These are phyloP conservation scores for Cyberlindnera subsufficiens DNA, from an alignment of 805 yeast species.

Conservation along the genomic window DNA sequence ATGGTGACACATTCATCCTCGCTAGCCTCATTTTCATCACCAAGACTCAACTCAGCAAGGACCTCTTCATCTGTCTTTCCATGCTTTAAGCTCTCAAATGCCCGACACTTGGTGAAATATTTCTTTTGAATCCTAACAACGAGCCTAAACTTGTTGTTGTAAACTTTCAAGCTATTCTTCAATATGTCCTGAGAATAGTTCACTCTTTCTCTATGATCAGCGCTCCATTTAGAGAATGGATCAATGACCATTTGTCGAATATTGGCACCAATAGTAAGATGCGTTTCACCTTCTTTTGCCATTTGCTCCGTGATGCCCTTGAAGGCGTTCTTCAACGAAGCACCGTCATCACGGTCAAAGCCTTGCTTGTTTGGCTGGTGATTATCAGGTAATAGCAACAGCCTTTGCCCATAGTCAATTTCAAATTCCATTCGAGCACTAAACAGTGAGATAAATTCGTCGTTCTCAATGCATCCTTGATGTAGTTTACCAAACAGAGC, in stretches of 20 bases:
- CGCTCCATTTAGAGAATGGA: constrained; percentile 73
- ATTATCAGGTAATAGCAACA: constrained; percentile 34
- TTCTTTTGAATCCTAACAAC: constrained; percentile 56
- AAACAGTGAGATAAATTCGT: constrained; percentile 60
- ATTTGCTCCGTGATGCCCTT: constrained; percentile 51
- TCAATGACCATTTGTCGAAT: constrained; percentile 54
- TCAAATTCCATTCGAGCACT: constrained; percentile 71
- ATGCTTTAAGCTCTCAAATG: constrained; percentile 58
- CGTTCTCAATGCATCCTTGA: constrained; percentile 66
- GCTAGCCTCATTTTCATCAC: constrained; percentile 13
- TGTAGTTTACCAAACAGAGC: constrained; percentile 46
- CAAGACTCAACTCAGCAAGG: constrained; percentile 16
- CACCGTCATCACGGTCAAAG: constrained; percentile 53
- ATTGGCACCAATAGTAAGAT: constrained; percentile 54
- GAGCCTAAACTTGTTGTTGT: constrained; percentile 37
- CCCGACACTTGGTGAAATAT: constrained; percentile 73
- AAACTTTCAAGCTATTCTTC: constrained; percentile 43
- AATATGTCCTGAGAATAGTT: constrained; percentile 53
- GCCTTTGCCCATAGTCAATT: constrained; percentile 52
- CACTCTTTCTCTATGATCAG: constrained; percentile 63
- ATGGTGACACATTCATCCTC: constrained; percentile 24
- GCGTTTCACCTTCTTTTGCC: constrained; percentile 52
- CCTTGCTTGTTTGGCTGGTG: constrained; percentile 35
- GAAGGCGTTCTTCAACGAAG: constrained; percentile 58
- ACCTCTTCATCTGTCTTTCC: constrained; percentile 41